phyloP scores from a whole-genome alignment of 2,329 filamentous ascomycete genomes.

The Zymoseptoria ardabiliae region DNA sequence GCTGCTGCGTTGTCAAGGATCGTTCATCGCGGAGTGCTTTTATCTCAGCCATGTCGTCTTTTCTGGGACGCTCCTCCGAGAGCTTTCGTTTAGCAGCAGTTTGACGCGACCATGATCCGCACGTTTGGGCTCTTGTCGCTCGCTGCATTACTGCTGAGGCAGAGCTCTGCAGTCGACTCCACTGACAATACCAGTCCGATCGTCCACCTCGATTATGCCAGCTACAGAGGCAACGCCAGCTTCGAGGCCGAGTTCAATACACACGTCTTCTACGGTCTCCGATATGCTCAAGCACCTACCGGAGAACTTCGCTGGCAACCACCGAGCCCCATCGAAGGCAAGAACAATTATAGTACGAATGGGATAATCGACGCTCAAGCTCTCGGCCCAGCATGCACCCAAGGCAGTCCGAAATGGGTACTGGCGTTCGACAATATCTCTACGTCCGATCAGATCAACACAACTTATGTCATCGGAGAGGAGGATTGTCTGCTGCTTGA shows the following conservation, averaged over 20 bases:
- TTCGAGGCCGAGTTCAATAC: constrained; percentile 14
- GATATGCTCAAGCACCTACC: constrained; percentile 25
- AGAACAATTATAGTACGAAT: constrained; percentile 15
- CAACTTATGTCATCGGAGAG: constrained; percentile 1
- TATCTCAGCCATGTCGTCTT: not conserved
- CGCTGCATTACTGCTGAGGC: not conserved
- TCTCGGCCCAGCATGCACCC: constrained; percentile 23
- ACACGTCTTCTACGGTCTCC: constrained; percentile 11
- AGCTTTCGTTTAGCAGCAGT: not conserved
- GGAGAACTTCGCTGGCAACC: constrained; percentile 28
- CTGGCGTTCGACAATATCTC: constrained; percentile 1
- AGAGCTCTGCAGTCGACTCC: not conserved
- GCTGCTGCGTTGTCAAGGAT: not conserved
- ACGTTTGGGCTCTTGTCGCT: not conserved
- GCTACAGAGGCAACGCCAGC: constrained; percentile 14
- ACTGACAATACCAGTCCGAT: constrained; percentile 1
- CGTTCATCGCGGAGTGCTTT: not conserved
- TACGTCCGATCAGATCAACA: constrained; percentile 1
- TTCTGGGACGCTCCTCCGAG: not conserved
- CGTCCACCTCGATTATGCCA: constrained; percentile 18
- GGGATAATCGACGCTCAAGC: constrained; percentile 22
- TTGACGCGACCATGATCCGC: not conserved
- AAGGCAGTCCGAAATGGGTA: constrained; percentile 13
- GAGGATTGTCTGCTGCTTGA: constrained; percentile 38
- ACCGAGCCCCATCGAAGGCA: constrained; percentile 23